Evolutionary conservation across 148 eudicot species (phyloP).

Genomic region (Rhododendron griersonianum): DNA sequence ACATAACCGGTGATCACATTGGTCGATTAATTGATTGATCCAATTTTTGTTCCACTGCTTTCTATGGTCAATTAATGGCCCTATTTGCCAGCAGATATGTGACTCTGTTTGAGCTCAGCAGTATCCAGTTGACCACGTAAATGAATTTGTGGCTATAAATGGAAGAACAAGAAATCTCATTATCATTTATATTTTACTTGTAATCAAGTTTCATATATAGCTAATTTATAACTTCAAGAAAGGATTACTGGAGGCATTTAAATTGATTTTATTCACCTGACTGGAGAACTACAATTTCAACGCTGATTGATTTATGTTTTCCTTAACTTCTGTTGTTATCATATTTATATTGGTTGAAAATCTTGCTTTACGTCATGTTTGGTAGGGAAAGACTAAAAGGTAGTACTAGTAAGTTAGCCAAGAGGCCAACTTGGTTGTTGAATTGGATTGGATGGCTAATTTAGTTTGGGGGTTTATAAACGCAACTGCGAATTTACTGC

Average conservation of each 20-base stretch:
- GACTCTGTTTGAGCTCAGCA: neutral
- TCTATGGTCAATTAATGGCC: neutral
- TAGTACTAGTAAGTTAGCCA: neutral
- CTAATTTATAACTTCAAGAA: neutral
- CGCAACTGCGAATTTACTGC: too few relatives aligned
- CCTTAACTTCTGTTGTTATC: neutral
- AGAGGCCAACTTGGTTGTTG: neutral
- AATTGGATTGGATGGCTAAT: too few relatives aligned
- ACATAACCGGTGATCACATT: conserved; percentile 8
- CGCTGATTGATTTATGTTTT: neutral
- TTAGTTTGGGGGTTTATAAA: too few relatives aligned
- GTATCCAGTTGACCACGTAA: neutral
- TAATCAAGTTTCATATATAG: neutral
- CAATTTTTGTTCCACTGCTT: neutral
- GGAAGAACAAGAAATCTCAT: neutral
- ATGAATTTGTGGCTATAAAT: neutral
- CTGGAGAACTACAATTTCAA: neutral
- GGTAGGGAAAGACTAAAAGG: neutral
- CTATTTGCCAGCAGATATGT: neutral
- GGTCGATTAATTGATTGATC: neutral
- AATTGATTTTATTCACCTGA: conserved; percentile 3
- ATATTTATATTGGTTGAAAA: neutral
- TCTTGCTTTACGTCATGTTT: neutral
- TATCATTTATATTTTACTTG: conserved; percentile 2
- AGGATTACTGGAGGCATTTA: neutral